These are phyloP conservation scores for Lepiota brunneoincarnata DNA, from an alignment of 768 basidiomycete genomes.

Conservation along the genomic window DNA sequence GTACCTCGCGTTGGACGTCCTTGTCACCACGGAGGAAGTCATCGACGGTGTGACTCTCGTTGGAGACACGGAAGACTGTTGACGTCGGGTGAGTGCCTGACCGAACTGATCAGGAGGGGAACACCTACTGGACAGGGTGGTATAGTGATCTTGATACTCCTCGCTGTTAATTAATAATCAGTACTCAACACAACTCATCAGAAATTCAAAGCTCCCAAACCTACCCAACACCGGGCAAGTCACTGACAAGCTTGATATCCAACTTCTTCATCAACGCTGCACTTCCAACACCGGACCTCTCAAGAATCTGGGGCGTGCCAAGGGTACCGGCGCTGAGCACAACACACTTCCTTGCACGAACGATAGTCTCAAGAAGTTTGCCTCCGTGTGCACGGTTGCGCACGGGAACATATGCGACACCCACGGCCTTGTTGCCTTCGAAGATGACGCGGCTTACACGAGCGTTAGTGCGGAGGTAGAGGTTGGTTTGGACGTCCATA, in stretches of 20 bases:
- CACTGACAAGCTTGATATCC: conserved; percentile 61
- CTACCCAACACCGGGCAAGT: conserved; percentile 69
- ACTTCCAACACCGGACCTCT: conserved; percentile 68
- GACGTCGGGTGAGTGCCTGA: neutral
- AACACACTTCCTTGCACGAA: conserved; percentile 64
- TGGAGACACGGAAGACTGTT: conserved; percentile 62
- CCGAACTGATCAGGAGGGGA: neutral
- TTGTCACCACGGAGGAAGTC: conserved; percentile 71
- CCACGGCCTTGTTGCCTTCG: conserved; percentile 69
- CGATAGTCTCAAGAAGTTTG: conserved; percentile 57
- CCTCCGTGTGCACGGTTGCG: conserved; percentile 55
- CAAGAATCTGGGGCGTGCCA: conserved; percentile 71
- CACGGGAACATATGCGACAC: conserved; percentile 65
- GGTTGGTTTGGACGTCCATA: conserved; percentile 65
- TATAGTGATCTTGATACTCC: conserved; percentile 75
- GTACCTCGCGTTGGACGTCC: conserved; percentile 53
- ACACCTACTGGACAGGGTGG: conserved; percentile 55
- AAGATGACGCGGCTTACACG: conserved; percentile 71
- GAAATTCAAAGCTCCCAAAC: conserved; percentile 16
- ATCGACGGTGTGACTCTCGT: conserved; percentile 60
- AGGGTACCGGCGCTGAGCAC: conserved; percentile 66
- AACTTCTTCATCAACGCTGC: conserved; percentile 51
- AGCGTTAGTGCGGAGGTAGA: conserved; percentile 64
- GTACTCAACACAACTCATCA: neutral
- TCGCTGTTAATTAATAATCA: conserved; percentile 37